Conservation (phyloP, 2,329 filamentous ascomycete species). For the Huntiella moniliformis region DNA sequence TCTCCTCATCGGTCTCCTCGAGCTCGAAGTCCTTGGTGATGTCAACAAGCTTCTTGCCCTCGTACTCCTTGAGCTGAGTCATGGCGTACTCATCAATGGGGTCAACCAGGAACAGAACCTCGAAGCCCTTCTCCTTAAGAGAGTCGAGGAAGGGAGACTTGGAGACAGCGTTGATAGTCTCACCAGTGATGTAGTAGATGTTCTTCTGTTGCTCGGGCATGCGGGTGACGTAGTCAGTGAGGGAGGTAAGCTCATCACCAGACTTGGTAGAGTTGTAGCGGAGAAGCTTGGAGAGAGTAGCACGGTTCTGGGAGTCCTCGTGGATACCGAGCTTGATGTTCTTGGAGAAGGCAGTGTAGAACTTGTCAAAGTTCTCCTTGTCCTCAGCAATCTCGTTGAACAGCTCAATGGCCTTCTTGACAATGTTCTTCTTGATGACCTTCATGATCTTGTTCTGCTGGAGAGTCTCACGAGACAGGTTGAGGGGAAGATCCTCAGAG, state of each 20-base stretch:
- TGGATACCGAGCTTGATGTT: conserved; percentile 99
- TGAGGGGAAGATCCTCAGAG: conserved; percentile 97
- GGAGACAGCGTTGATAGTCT: conserved; percentile 93
- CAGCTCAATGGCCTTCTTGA: conserved; percentile 99
- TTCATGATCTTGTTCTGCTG: conserved; percentile 99
- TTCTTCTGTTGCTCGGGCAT: conserved; percentile 99
- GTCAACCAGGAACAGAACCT: conserved; percentile 98
- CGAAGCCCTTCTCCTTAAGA: conserved; percentile 97
- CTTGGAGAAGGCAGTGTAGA: conserved; percentile 99
- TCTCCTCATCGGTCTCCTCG: conserved; percentile 99
- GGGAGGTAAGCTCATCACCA: conserved; percentile 84
- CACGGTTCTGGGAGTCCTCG: conserved; percentile 97
- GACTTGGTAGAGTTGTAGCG: conserved; percentile 99
- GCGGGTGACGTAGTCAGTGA: conserved; percentile 93
- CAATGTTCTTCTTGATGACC: conserved; percentile 99
- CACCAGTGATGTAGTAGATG: conserved; percentile 99
- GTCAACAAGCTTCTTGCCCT: conserved; percentile 99
- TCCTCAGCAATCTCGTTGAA: conserved; percentile 98
- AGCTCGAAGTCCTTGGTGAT: conserved; percentile 99
- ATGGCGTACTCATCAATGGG: conserved; percentile 99
- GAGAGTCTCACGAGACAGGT: conserved; percentile 98
- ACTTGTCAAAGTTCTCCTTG: conserved; percentile 99
- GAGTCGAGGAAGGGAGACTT: conserved; percentile 98
- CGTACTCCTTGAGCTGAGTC: conserved; percentile 99
- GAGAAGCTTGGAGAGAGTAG: conserved; percentile 84